Evolutionary conservation across 345 rosid species (phyloP).

Genomic region (Eucalyptus regnans): DNA sequence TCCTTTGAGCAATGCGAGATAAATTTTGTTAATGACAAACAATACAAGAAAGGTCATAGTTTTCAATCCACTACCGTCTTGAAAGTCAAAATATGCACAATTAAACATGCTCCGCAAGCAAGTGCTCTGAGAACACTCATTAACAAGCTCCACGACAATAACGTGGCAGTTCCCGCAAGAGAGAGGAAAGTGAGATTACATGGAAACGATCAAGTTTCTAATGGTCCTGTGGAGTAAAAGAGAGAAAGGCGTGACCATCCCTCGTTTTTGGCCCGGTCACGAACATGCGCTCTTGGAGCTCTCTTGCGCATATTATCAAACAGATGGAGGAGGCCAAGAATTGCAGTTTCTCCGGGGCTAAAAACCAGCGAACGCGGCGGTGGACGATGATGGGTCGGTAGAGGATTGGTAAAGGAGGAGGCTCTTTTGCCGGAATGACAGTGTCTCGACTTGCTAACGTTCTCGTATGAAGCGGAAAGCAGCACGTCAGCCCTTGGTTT

Average conservation of each 20-base stretch:
- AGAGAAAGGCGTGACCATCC: not conserved
- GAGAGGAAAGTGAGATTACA: not conserved
- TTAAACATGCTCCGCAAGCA: not conserved
- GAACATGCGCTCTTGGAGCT: not conserved
- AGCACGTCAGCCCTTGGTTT: not conserved
- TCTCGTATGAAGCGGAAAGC: not conserved
- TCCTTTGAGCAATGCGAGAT: not conserved
- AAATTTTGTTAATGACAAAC: too few species aligned
- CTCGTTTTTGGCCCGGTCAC: not conserved
- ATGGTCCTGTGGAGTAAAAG: not conserved
- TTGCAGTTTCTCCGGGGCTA: not conserved
- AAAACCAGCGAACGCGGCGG: not conserved
- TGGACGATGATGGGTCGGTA: not conserved
- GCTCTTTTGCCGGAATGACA: not conserved
- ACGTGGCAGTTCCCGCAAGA: not conserved
- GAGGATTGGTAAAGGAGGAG: not conserved
- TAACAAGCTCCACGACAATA: not conserved
- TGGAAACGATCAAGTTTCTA: not conserved
- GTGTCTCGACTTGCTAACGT: not conserved
- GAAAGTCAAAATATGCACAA: not conserved
- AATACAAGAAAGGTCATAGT: not conserved
- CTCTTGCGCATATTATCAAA: not conserved
- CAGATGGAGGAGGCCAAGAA: not conserved
- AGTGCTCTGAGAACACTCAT: not conserved
- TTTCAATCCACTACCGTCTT: rapidly evolving